phyloP scores from a whole-genome alignment of 352 stramenopile species.

The Globisporangium spiculum region DNA sequence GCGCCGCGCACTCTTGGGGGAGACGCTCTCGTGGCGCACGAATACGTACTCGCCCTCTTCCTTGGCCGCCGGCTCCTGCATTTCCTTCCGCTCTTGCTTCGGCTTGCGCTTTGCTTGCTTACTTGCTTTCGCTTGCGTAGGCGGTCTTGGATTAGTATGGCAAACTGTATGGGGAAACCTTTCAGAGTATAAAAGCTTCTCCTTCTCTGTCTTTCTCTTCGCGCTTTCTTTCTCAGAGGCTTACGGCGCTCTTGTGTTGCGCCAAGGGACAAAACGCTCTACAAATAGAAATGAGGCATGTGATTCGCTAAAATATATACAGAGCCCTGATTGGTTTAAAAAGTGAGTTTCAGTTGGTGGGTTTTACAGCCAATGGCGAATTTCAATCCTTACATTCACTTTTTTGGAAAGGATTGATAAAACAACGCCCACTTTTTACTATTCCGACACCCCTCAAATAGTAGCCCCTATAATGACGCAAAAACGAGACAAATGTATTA shows the following conservation, averaged over 20 bases:
- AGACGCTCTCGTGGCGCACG: slow-evolving; percentile 30
- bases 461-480: no score
- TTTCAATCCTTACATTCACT: no score
- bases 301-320: not conserved
- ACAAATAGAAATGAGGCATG: not conserved
- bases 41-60: slow-evolving; percentile 80
- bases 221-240: not conserved
- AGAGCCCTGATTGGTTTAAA: not conserved
- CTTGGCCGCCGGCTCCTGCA: slow-evolving; percentile 18
- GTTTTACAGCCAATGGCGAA: not conserved
- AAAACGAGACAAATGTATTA: no score
- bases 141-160: slow-evolving; percentile 5
- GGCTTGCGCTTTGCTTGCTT: not conserved
- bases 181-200: not conserved
- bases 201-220: not conserved
- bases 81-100: not conserved
- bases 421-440: no score
- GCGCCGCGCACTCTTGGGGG: slow-evolving; percentile 6
- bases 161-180: slow-evolving; percentile 11
- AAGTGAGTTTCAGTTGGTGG: not conserved
- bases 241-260: not conserved
- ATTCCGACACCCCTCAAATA: no score
- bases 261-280: not conserved
- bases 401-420: no score
- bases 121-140: not conserved